Conservation (phyloP, 495 filamentous ascomycete genomes). For the Penicillium simplicissimum region DNA sequence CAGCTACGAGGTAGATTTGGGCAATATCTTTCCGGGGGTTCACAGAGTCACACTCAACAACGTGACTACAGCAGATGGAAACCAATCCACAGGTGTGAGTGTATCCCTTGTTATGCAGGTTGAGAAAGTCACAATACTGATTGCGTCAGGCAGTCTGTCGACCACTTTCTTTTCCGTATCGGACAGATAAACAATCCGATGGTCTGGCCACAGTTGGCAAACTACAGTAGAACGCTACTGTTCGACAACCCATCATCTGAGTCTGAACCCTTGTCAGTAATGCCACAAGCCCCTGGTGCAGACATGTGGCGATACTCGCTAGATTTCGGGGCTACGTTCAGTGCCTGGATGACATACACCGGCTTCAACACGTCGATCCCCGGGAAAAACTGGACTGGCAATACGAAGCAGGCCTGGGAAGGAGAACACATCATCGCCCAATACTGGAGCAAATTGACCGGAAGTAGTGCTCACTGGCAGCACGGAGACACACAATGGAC, state of each 20-base stretch:
- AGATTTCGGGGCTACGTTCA: slow-evolving; percentile 50
- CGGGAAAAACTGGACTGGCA: slow-evolving; percentile 51
- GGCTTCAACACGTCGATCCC: slow-evolving; percentile 37
- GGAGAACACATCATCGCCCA: slow-evolving; percentile 62
- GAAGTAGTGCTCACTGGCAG: slow-evolving; percentile 58
- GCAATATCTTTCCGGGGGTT: slow-evolving; percentile 50
- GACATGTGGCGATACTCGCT: slow-evolving; percentile 59
- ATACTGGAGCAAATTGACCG: slow-evolving; percentile 61
- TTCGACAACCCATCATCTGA: slow-evolving; percentile 44
- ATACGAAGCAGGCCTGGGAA: slow-evolving; percentile 55
- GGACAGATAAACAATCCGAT: slow-evolving; percentile 50
- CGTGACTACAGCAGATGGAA: neutral
- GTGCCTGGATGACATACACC: slow-evolving; percentile 54
- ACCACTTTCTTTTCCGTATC: slow-evolving; percentile 49
- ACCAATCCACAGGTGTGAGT: slow-evolving; percentile 47
- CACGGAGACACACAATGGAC: slow-evolving; percentile 53
- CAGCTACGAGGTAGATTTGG: slow-evolving; percentile 40
- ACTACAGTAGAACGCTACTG: slow-evolving; percentile 49
- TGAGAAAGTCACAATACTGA: slow-evolving; percentile 32
- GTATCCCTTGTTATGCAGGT: slow-evolving; percentile 25
- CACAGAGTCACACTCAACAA: slow-evolving; percentile 14
- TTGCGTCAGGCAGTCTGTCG: slow-evolving; percentile 27
- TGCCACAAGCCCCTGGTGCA: slow-evolving; percentile 59
- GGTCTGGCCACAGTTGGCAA: slow-evolving; percentile 49
- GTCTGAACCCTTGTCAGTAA: slow-evolving; percentile 39